These are phyloP conservation scores for Hypoxylon rubiginosum DNA, from an alignment of 2,329 filamentous ascomycete species.

Conservation along the genomic window DNA sequence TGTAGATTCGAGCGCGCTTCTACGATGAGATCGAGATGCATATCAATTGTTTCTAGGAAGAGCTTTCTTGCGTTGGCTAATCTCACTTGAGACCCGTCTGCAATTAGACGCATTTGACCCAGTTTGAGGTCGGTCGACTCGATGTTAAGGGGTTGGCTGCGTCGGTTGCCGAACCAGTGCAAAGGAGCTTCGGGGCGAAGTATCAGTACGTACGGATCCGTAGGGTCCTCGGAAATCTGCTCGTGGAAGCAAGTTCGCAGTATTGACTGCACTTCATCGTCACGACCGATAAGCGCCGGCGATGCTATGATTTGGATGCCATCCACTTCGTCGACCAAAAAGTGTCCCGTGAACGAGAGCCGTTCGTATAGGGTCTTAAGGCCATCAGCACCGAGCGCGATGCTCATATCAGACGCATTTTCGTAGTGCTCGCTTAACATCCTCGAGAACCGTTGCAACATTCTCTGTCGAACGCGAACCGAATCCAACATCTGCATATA, in stretches of 20 bases:
- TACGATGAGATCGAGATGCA: conserved; percentile 88
- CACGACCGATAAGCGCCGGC: conserved; percentile 78
- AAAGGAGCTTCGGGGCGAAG: conserved; percentile 84
- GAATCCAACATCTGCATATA: conserved; percentile 97
- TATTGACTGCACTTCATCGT: conserved; percentile 86
- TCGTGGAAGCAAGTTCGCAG: conserved; percentile 76
- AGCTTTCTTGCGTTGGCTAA: conserved; percentile 82
- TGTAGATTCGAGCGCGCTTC: conserved; percentile 94
- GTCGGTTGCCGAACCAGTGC: conserved; percentile 83
- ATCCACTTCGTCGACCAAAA: conserved; percentile 84
- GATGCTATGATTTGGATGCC: conserved; percentile 89
- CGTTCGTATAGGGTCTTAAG: conserved; percentile 84
- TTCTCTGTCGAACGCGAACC: conserved; percentile 93
- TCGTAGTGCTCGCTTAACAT: conserved; percentile 95
- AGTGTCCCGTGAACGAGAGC: conserved; percentile 85
- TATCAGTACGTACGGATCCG: conserved; percentile 87
- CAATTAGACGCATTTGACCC: conserved; percentile 88
- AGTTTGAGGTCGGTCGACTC: conserved; percentile 87
- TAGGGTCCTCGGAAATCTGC: conserved; percentile 75
- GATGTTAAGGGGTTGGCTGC: conserved; percentile 79
- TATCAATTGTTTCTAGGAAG: conserved; percentile 83
- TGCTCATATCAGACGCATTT: conserved; percentile 95
- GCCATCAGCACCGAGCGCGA: conserved; percentile 76
- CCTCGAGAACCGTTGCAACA: conserved; percentile 94
- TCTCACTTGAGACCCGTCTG: conserved; percentile 84